phyloP scores from a whole-genome alignment of 2,329 filamentous ascomycete genomes.

The Alternaria sp. region DNA sequence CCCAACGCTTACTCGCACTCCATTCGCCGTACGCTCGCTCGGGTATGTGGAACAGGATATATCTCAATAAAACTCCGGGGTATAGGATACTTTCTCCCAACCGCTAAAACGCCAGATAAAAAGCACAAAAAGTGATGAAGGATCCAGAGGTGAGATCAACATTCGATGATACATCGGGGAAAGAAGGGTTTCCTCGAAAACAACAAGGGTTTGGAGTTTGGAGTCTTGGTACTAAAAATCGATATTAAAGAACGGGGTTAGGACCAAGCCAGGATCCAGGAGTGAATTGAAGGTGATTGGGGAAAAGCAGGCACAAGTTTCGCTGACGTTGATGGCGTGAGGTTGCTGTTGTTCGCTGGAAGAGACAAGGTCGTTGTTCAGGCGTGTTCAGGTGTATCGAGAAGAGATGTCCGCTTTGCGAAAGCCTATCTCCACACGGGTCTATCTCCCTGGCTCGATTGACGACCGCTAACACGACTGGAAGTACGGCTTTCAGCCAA shows the following conservation, averaged over 20 bases:
- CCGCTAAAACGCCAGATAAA: constrained; percentile 25
- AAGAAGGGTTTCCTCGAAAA: background rate
- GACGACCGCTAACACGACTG: constrained; percentile 36
- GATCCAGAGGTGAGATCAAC: constrained; percentile 19
- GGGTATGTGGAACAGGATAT: background rate
- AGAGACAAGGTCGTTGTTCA: background rate
- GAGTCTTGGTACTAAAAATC: constrained; percentile 18
- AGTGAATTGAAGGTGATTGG: constrained; percentile 18
- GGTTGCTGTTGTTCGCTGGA: constrained; percentile 7
- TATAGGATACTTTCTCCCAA: constrained; percentile 40
- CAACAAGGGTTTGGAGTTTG: background rate
- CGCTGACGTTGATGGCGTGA: constrained; percentile 8
- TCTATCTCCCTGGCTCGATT: constrained; percentile 36
- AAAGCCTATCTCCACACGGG: constrained; percentile 38
- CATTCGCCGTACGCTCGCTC: constrained; percentile 1
- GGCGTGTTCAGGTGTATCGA: background rate
- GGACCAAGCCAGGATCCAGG: constrained; percentile 30
- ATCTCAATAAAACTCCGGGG: constrained; percentile 23
- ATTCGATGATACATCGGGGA: constrained; percentile 13
- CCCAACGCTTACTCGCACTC: constrained; percentile 1
- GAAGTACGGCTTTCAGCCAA: constrained; percentile 34
- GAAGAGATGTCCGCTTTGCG: constrained; percentile 19
- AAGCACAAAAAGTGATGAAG: constrained; percentile 10
- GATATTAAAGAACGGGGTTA: constrained; percentile 19
- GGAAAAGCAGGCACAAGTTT: background rate